Evolutionary conservation across 148 eudicot species (phyloP).

Genomic region (Polygonum aviculare): DNA sequence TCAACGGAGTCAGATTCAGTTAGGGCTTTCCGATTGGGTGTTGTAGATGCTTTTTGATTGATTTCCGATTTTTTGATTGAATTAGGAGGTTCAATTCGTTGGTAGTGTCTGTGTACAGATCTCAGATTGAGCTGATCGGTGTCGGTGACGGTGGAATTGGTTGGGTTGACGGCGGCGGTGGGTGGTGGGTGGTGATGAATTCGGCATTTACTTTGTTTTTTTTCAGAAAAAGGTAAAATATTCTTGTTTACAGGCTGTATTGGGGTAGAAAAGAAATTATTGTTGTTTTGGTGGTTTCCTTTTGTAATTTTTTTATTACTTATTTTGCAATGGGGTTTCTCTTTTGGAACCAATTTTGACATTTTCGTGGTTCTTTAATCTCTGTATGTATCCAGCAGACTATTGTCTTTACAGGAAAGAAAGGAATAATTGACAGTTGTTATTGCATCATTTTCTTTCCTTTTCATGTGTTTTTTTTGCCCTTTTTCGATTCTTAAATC

Average conservation of each 20-base stretch:
- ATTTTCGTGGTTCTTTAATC: not conserved
- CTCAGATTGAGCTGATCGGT: not conserved
- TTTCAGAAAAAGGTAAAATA: not conserved
- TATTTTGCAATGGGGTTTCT: not conserved
- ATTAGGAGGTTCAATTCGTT: slow-evolving; percentile 1
- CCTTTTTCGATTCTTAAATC: not conserved
- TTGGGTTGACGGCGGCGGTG: not conserved
- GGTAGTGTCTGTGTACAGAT: not conserved
- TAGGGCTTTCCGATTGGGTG: not conserved
- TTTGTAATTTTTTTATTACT: not conserved
- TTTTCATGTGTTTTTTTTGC: not conserved
- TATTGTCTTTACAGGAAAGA: not conserved
- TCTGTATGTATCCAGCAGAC: not conserved
- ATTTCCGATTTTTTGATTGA: not conserved
- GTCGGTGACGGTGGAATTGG: not conserved
- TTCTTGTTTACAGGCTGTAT: not conserved
- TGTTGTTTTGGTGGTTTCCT: not conserved
- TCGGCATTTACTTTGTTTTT: not conserved
- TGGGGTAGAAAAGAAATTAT: not conserved
- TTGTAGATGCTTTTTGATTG: not conserved
- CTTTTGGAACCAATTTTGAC: not conserved
- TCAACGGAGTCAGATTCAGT: not conserved
- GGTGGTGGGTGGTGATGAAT: not conserved
- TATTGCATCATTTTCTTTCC: not conserved
- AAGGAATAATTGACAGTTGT: slow-evolving; percentile 7